Conservation (phyloP, 345 rosid species). For the Syzygium grande region DNA sequence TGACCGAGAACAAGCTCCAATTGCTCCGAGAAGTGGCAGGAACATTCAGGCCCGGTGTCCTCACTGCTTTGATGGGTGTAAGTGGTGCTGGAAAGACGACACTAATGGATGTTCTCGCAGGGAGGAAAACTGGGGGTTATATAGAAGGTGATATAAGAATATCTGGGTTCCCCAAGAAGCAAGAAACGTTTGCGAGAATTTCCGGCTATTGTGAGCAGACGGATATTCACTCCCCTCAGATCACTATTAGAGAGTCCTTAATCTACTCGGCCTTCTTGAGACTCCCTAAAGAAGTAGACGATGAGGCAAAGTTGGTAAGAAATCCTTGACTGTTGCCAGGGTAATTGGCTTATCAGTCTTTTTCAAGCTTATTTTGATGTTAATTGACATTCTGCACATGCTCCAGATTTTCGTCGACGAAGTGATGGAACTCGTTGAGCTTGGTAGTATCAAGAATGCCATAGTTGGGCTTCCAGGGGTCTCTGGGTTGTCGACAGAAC, state of each 20-base stretch:
- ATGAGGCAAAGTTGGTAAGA: slow-evolving; percentile 67
- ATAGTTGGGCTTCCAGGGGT: slow-evolving; percentile 47
- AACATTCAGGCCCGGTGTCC: slow-evolving; percentile 83
- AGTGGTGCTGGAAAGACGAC: slow-evolving; percentile 99
- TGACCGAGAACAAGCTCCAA: slow-evolving; percentile 57
- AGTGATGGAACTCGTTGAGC: slow-evolving; percentile 41
- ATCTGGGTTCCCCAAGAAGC: slow-evolving; percentile 76
- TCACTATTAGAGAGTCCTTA: slow-evolving; percentile 76
- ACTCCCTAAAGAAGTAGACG: slow-evolving; percentile 61
- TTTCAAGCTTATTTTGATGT: not conserved
- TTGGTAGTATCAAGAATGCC: slow-evolving; percentile 26
- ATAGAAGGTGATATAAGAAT: slow-evolving; percentile 82
- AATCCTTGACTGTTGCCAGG: not conserved
- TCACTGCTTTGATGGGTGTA: slow-evolving; percentile 96
- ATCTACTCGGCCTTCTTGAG: slow-evolving; percentile 91
- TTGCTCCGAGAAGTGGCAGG: slow-evolving; percentile 69
- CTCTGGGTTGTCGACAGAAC: slow-evolving; percentile 46
- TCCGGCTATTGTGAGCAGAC: slow-evolving; percentile 92
- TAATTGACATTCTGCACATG: not conserved
- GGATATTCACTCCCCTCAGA: slow-evolving; percentile 90
- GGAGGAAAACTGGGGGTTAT: slow-evolving; percentile 87
- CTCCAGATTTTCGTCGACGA: slow-evolving; percentile 41
- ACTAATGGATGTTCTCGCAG: slow-evolving; percentile 92
- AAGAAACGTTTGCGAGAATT: slow-evolving; percentile 90
- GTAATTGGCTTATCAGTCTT: not conserved